Conservation (phyloP, 208 protist species). For the Phytomonas serpens region DNA sequence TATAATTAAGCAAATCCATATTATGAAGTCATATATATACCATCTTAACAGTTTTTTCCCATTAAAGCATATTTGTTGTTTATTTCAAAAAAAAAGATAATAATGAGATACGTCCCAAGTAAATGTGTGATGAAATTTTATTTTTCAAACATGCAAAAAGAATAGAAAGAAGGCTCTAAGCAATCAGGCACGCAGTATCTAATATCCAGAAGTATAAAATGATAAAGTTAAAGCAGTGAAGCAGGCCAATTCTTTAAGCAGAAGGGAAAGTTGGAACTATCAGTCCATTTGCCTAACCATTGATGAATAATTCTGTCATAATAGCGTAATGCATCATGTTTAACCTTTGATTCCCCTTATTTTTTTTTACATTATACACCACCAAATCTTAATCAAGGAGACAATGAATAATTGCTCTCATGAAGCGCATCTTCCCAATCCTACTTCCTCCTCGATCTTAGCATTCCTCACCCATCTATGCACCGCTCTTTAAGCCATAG, state of each 20-base stretch:
- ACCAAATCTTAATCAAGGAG: not conserved
- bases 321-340: not conserved
- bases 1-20: conserved; percentile 5
- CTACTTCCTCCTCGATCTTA: not conserved
- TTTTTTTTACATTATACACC: not conserved
- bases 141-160: not conserved
- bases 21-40: not conserved
- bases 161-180: not conserved
- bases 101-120: not conserved
- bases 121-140: not conserved
- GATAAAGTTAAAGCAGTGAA: conserved; percentile 1
- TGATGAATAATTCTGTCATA: not conserved
- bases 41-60: not conserved
- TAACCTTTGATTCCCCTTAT: not conserved
- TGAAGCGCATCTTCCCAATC: not conserved
- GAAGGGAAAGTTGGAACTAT: not conserved
- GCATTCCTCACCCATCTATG: not conserved
- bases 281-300: not conserved
- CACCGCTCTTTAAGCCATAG: not conserved
- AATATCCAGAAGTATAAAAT: conserved; percentile 9
- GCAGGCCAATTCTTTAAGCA: not conserved
- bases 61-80: not conserved
- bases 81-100: not conserved
- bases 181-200: conserved; percentile 3
- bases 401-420: not conserved